phyloP scores from a whole-genome alignment of 2,329 filamentous ascomycete genomes.

The Venturiaceae sp. region DNA sequence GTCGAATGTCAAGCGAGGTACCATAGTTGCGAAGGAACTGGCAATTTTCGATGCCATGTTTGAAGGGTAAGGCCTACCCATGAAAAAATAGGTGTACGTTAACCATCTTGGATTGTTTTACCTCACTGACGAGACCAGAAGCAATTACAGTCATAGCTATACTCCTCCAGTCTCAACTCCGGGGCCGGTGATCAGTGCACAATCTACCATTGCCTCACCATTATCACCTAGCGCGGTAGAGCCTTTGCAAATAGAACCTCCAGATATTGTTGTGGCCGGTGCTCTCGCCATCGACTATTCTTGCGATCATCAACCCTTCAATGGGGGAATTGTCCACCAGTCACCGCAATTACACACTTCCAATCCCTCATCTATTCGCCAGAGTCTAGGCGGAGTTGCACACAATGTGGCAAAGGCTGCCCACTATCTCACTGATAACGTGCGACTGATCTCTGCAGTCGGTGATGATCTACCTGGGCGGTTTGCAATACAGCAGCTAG shows the following conservation, averaged over 20 bases:
- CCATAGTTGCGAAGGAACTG: slow-evolving; percentile 55
- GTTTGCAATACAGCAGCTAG: slow-evolving; percentile 58
- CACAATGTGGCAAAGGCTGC: slow-evolving; percentile 84
- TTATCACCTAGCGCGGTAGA: background rate
- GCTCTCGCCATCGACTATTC: slow-evolving; percentile 80
- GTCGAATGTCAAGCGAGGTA: slow-evolving; percentile 55
- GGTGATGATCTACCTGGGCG: slow-evolving; percentile 71
- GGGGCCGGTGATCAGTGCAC: background rate
- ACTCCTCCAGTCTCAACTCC: background rate
- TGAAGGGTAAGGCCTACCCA: slow-evolving; percentile 17
- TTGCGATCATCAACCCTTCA: slow-evolving; percentile 60
- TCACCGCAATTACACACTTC: slow-evolving; percentile 62
- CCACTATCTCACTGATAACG: slow-evolving; percentile 55
- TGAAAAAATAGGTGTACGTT: background rate
- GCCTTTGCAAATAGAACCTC: background rate
- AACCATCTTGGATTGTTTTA: background rate
- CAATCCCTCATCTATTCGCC: slow-evolving; percentile 71
- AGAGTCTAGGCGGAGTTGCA: slow-evolving; percentile 83
- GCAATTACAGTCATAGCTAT: background rate
- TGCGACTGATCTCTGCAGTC: slow-evolving; percentile 70
- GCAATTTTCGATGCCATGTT: slow-evolving; percentile 26
- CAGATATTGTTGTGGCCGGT: slow-evolving; percentile 77
- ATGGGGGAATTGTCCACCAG: slow-evolving; percentile 20
- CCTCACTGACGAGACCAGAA: background rate
- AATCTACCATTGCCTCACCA: background rate